phyloP scores from a whole-genome alignment of 1,139 yeast species.

The Pichia cactophila region DNA sequence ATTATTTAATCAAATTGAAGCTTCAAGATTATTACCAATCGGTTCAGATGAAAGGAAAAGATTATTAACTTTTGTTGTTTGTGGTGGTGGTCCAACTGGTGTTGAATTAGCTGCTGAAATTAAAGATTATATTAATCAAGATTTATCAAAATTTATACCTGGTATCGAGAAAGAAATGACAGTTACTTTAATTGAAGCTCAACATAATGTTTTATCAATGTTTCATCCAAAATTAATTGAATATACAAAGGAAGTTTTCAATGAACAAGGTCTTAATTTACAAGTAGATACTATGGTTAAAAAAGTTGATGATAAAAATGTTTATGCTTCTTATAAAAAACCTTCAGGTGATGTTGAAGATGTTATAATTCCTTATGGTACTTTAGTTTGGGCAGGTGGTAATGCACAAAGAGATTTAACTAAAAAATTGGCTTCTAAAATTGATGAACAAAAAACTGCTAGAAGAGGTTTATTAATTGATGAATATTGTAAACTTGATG shows the following conservation, averaged over 20 bases:
- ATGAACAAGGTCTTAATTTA: slow-evolving; percentile 45
- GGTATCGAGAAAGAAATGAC: slow-evolving; percentile 48
- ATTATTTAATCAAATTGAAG: slow-evolving; percentile 61
- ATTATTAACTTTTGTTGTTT: slow-evolving; percentile 67
- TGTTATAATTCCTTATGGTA: slow-evolving; percentile 44
- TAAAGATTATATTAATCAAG: slow-evolving; percentile 57
- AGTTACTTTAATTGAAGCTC: slow-evolving; percentile 50
- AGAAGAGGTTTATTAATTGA: slow-evolving; percentile 52
- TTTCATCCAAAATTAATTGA: slow-evolving; percentile 51
- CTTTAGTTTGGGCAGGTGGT: slow-evolving; percentile 61
- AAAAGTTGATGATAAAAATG: slow-evolving; percentile 43
- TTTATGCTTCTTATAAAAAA: slow-evolving; percentile 38
- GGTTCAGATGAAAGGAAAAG: slow-evolving; percentile 63
- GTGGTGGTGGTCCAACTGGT: slow-evolving; percentile 94
- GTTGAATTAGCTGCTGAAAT: slow-evolving; percentile 83
- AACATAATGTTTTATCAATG: slow-evolving; percentile 50
- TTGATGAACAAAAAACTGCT: slow-evolving; percentile 52
- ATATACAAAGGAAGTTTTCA: slow-evolving; percentile 49
- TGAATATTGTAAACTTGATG: slow-evolving; percentile 46
- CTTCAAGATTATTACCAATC: slow-evolving; percentile 63
- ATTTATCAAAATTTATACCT: slow-evolving; percentile 51
- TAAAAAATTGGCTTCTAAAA: slow-evolving; percentile 39
- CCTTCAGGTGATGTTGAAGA: slow-evolving; percentile 39
- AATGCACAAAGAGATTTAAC: slow-evolving; percentile 50
- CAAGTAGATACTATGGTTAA: slow-evolving; percentile 51